phyloP scores from a whole-genome alignment of 805 yeast genomes.

The Blastobotrys attinorum region DNA sequence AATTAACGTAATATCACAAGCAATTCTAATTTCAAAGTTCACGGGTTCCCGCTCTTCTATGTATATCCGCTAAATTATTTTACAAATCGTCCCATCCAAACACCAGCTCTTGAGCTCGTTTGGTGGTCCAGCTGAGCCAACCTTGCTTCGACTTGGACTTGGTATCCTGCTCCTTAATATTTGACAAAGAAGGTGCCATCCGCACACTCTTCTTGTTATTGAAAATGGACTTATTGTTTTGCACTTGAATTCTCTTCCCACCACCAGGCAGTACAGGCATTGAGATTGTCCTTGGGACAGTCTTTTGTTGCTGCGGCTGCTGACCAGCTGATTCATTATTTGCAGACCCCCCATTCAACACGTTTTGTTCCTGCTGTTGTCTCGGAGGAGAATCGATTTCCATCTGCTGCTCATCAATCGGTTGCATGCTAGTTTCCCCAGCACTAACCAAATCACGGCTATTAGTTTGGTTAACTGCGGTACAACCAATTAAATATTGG shows the following conservation, averaged over 20 bases:
- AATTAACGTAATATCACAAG: too few relatives aligned
- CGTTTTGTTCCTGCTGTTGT: too few relatives aligned
- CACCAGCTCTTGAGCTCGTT: constrained; percentile 38
- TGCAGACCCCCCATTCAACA: not conserved
- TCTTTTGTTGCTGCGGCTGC: not conserved
- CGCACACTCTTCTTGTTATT: constrained; percentile 14
- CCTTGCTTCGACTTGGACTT: constrained; percentile 14
- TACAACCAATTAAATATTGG: constrained; percentile 50
- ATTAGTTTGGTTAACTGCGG: constrained; percentile 28
- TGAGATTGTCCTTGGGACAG: constrained; percentile 14
- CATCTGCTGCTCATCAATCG: constrained; percentile 2
- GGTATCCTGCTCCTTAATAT: constrained; percentile 4
- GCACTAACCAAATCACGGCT: not conserved
- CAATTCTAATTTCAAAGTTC: too few relatives aligned
- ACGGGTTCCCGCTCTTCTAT: too few relatives aligned
- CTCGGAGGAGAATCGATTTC: constrained; percentile 6
- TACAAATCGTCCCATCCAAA: constrained; percentile 49
- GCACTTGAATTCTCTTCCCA: constrained; percentile 8
- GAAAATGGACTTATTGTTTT: constrained; percentile 22
- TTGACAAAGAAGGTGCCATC: constrained; percentile 11
- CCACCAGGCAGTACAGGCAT: constrained; percentile 14
- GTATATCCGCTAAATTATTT: too few relatives aligned
- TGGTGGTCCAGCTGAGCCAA: constrained; percentile 28
- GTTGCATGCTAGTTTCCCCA: not conserved
- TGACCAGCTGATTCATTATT: not conserved